Evolutionary conservation across 2,329 filamentous ascomycete species (phyloP), one percentile per base, ranked within the genome.

Genomic region (Fusarium guadeloupense): DNA sequence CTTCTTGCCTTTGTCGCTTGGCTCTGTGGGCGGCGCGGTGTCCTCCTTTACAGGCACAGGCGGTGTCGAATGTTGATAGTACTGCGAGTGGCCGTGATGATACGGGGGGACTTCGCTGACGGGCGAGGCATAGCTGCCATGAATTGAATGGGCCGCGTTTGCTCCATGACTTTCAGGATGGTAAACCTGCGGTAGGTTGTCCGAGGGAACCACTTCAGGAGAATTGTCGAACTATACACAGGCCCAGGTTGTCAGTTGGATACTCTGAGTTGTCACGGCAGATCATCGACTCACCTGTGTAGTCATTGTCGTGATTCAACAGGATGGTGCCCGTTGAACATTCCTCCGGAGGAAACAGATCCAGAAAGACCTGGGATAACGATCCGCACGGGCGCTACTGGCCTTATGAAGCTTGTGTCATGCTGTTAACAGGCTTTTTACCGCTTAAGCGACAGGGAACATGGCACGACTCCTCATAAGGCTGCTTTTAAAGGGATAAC

Each of bases 191-290:
- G 48, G 48, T 7, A 45, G 40, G 3, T 51, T 14, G 17, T 31
- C 25, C 8, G 40, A 38, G 23, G 34, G 48, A 17, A 51, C 48
- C 19, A 51, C 48, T n/a, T 51, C 48, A 1, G 48, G 48, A 4
- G 48, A 39, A 25, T 31, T 38, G 19, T 51, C 48, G 16, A 45
- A 51, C 48, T 51, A 38, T 6, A 21, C 14, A n/a, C 7, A 19
- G 12, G 10, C 6, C 12, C 6, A 20, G 9, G 4, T n/a, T 38
- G 34, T 38, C 6, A 21, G 34, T 38, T 14, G 12, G 6, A 5
- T 21, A 21, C 7, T 38, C 33, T n/a, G 12, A n/a, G 28, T 8
- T n/a, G 14, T 31, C 13, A 9, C 7, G 8, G 28, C 14, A n/a
- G 13, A 13, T 5, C 4, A 31, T 25, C 23, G 10, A 31, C 28